Evolutionary conservation across 257 asterid species (phyloP), one percentile per base, ranked within the genome.

Genomic region (Plectranthus barbatus): DNA sequence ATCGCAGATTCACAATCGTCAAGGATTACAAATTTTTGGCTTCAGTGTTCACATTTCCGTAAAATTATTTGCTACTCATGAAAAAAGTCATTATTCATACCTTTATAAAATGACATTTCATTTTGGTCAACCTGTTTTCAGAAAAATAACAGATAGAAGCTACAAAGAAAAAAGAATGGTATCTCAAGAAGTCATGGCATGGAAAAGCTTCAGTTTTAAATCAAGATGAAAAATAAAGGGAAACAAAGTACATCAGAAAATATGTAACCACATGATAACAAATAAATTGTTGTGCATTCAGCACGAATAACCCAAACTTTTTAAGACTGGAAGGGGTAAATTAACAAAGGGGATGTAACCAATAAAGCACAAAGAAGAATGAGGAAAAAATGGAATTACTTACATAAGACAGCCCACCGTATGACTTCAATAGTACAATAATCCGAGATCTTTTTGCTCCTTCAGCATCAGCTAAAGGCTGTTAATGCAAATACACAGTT

Each of bases 401-500:
- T 83, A 90, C 99, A 78, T 71, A 90, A 62, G 99, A 85, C 58
- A 81, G 79, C 18, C 99, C 99, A 10, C 99, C 97, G 58, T 81
- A 74, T 1, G 94, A 74, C 79, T 78, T 90, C 12, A 93, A 71
- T 29, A 87, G 73, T 69, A 82, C 97, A 49, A 87, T 79, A 90
- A 90, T 84, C 78, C 61, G 55, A 24, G 70, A 26, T 81, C 80
- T 81, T 72, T 79, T 82, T 45, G 99, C 91, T 58, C 99, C 99
- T 80, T 93, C 95, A 7, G 99, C 95, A 75, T 93, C 99, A 63
- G 99, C 99, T 79, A 93, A 74, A 72, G 99, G 97, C 99, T 93
- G 86, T 79, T 66, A 72, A 55, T 52, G 79, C 36, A 54, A 62
- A 71, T 8, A 46, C 53, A 41, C 70, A 46, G 29, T 37, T 69